Evolutionary conservation across 768 basidiomycete genomes (phyloP).

Genomic region (Lanmaoa pseudosensibilis): DNA sequence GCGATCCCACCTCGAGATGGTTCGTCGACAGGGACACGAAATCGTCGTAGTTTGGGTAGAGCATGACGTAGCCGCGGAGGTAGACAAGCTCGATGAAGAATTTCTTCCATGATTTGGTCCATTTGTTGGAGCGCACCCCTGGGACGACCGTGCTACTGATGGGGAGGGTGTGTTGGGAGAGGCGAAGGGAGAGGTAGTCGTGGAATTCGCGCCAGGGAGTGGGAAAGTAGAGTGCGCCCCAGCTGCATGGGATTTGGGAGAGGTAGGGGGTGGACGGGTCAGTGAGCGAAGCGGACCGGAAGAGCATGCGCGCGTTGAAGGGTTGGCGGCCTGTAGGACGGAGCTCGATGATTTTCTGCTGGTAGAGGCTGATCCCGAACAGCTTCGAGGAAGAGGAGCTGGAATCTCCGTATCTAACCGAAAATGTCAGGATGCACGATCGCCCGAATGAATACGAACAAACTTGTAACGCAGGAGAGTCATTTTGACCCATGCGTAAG

Average conservation of each 20-base stretch:
- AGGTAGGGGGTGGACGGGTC: conserved; percentile 68
- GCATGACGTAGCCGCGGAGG: conserved; percentile 82
- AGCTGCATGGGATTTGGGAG: conserved; percentile 86
- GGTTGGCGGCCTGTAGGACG: conserved; percentile 61
- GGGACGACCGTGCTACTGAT: conserved; percentile 59
- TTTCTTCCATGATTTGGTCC: conserved; percentile 85
- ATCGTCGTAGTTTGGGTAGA: conserved; percentile 79
- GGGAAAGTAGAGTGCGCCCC: conserved; percentile 91
- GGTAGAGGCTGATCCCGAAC: conserved; percentile 84
- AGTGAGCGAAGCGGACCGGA: conserved; percentile 42
- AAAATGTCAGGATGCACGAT: background rate
- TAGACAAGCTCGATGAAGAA: conserved; percentile 86
- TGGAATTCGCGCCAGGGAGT: conserved; percentile 89
- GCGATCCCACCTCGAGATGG: conserved; percentile 81
- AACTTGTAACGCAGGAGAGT: conserved; percentile 74
- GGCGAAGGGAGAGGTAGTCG: conserved; percentile 66
- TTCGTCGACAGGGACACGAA: conserved; percentile 85
- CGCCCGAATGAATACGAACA: background rate
- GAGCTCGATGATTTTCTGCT: conserved; percentile 80
- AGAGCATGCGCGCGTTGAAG: conserved; percentile 66
- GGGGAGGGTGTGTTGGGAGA: conserved; percentile 45
- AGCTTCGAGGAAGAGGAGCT: conserved; percentile 45
- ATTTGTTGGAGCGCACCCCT: conserved; percentile 73
- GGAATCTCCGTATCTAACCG: conserved; percentile 54
- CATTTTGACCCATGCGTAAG: conserved; percentile 87